Base-by-base conservation (phyloP, 192 early-diverging fungal species). In the Dissophora globulifera region DNA sequence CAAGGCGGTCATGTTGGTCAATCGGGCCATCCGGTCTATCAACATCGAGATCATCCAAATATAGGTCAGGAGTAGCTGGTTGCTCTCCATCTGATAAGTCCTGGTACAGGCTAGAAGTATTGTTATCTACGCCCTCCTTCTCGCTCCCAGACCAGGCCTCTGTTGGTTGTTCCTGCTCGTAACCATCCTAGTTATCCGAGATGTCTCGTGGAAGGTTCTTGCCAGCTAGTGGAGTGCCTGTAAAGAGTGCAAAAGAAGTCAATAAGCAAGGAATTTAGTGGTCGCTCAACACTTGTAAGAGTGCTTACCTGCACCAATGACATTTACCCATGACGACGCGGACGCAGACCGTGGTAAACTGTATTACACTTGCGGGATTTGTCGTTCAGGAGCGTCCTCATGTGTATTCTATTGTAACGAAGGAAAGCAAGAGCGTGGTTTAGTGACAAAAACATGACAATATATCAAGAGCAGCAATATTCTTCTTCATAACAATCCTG, bases 221-320 rank as follows among this genome's bases (percentile, higher is more conserved):
- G 31, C 32, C 58, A 61, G 46, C 58, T 61, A 48, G 33, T 46
- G 23, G 26, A 47, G 33, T 26, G 46, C 16, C 48, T 6, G 38
- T 17, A 51, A 51, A 51, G 17, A n/a, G 50, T 51, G 50, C 50
- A 22, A 29, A 51, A 32, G 50, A 51, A 51, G 50, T 2, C 50
- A 32, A 51, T 51, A 29, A 23, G 29, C 22, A 51, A 51, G 50
- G 30, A 51, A 51, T 51, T 11, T 17, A 51, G 1, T 22, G 30
- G 29, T n/a, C 50, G 25, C 13, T 16, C 27, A 51, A 51, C 29
- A 22, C n/a, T n/a, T 51, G n/a, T 33, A 52, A 52, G 27, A 29
- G 25, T 52, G 31, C 16, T 52, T 52, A 32, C 50, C 50, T 52
- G 50, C 50, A 0, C 50, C 11, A 40, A 40, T 40, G 38, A 40